Conservation (phyloP, 2,329 filamentous ascomycete species). For the Cladosporium phlei region DNA sequence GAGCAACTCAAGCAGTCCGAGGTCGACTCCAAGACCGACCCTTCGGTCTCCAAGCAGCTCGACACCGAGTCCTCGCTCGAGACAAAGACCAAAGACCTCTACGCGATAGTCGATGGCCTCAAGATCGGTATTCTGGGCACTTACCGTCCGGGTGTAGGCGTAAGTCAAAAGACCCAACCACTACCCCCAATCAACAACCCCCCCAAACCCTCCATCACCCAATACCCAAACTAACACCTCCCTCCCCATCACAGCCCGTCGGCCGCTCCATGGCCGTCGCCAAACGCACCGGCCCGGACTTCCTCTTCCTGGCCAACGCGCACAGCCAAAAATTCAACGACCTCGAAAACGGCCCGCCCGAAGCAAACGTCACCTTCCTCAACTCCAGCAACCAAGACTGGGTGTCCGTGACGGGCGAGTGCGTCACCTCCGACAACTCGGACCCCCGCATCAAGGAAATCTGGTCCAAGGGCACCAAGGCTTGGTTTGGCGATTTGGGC, state of each 20-base stretch:
- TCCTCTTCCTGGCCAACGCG: slow-evolving; percentile 48
- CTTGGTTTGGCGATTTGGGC: slow-evolving; percentile 49
- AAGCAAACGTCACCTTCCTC: slow-evolving; percentile 44
- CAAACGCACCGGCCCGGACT: slow-evolving; percentile 53
- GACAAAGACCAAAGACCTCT: slow-evolving; percentile 47
- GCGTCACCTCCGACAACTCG: slow-evolving; percentile 36
- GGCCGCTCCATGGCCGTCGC: slow-evolving; percentile 47
- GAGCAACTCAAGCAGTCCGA: slow-evolving; percentile 38
- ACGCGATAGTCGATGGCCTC: slow-evolving; percentile 42
- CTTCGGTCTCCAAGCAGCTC: slow-evolving; percentile 47
- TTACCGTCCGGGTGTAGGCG: slow-evolving; percentile 38
- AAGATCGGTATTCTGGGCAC: slow-evolving; percentile 43
- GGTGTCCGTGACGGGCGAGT: slow-evolving; percentile 43
- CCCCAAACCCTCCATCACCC: not conserved
- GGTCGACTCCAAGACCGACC: slow-evolving; percentile 41
- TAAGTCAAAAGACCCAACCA: slow-evolving; percentile 10
- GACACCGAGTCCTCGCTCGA: slow-evolving; percentile 40
- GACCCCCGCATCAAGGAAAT: slow-evolving; percentile 49
- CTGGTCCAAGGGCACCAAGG: slow-evolving; percentile 35
- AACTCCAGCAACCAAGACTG: slow-evolving; percentile 45
- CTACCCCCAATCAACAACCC: not conserved
- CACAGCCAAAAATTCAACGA: slow-evolving; percentile 46
- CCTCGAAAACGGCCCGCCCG: slow-evolving; percentile 36
- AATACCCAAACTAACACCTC: slow-evolving; percentile 7
- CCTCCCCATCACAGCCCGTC: slow-evolving; percentile 29